Percentiles rank a stretch among this genome's conserved stretches.
These are phyloP conservation scores for Saccharomycopsis javanensis DNA, from an alignment of 805 yeast genomes.

Conservation along the genomic window DNA sequence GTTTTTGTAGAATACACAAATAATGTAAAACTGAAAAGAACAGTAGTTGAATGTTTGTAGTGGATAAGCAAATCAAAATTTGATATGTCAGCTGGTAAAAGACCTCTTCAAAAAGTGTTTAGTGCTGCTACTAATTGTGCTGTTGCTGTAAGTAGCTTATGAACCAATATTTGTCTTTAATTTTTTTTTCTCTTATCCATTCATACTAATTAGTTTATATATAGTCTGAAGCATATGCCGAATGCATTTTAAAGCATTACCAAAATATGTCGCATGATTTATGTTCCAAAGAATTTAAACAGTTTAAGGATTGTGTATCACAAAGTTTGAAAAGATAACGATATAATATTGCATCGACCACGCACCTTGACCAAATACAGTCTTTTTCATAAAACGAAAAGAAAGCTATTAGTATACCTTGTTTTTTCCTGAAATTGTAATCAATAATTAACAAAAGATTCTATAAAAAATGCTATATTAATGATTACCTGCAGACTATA, in stretches of 20 bases:
- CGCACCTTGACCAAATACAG: too few species aligned
- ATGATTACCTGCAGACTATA: too few species aligned
- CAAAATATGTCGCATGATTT: conserved; percentile 41
- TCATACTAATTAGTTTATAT: background rate
- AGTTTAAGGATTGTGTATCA: conserved; percentile 42
- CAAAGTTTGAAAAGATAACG: conserved; percentile 24
- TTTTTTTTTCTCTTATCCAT: background rate
- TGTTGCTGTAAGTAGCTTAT: conserved; percentile 14
- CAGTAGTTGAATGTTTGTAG: too few species aligned
- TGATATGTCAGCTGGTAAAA: conserved; percentile 15
- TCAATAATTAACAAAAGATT: too few species aligned
- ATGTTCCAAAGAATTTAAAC: conserved; percentile 42
- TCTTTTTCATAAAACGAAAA: background rate
- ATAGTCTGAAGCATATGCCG: conserved; percentile 34
- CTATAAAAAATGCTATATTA: too few species aligned
- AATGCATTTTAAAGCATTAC: conserved; percentile 43
- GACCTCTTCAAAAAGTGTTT: conserved; percentile 37
- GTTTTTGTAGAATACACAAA: too few species aligned
- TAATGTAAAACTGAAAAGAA: too few species aligned
- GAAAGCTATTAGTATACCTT: background rate
- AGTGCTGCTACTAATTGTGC: conserved; percentile 34
- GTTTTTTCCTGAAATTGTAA: background rate
- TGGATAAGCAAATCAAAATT: background rate
- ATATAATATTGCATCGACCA: background rate
- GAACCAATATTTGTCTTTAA: background rate